Evolutionary conservation across 225 moss, liverwort and hornwort genomes (phyloP), one percentile per base, ranked within the genome.

Genomic region (Pseudoscleropodium purum): DNA sequence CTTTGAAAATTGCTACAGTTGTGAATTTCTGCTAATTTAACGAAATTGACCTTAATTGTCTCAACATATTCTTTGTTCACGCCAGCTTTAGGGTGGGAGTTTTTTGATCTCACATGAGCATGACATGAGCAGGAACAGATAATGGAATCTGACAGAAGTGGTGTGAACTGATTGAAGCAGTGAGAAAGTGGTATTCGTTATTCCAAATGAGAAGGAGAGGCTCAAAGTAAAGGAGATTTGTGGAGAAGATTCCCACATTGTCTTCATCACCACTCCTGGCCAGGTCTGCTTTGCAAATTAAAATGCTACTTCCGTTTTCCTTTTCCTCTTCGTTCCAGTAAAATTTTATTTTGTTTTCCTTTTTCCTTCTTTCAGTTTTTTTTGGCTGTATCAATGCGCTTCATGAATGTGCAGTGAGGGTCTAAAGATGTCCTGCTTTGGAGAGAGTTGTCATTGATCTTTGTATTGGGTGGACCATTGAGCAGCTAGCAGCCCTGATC

Each of bases 231-330:
- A 91, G 84, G 93, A 97, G 85, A 91, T 91, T 88, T 97, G 95
- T 88, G 99, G 99, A 78, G 94, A 96, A 76, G 94, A 95, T 87
- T 91, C 92, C 13, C 93, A 94, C 86, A 89, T 96, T 74, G 87
- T 96, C 63, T 97, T 92, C 89, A 94, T 99, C 89, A 96, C 96
- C 67, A 99, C 99, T 52, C 99, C 99, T n/a, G 96, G 96, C 90
- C 98, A 97, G 96, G 97, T 98, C n/a, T 75, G 86, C 84, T 84
- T 51, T 75, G 84, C 85, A 31, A 51, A 61, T 47, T 10, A 19
- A 47, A 16, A 5, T 79, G 33, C 6, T 33, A 75, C 83, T 54
- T 68, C 5, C 13, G 37, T 70, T 65, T 62, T 11, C 4, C 9
- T 31, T 56, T 74, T 73, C 25, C 0, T 34, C n/a, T n/a, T n/a